Base-by-base conservation (phyloP, 257 asterid genomes). In the Mentha longifolia region DNA sequence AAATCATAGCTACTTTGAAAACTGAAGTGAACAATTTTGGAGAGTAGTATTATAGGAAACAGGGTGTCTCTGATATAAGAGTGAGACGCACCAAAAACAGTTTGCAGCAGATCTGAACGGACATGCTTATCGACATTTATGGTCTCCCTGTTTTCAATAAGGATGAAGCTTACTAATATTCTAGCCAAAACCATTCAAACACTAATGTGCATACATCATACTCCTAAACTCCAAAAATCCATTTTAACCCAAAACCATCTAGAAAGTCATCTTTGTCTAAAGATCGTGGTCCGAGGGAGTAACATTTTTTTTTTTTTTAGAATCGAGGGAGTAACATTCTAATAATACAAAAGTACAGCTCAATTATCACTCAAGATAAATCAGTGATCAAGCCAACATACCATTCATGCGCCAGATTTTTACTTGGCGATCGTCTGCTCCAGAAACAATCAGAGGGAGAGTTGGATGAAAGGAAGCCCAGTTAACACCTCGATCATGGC, bases 401-500 rank as follows among this genome's bases (percentile, higher is more conserved):
- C 98, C 98, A 81, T 95, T 95, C 99, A 95, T 95, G 74, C 98
- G 88, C 99, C 99, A 95, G 75, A 92, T 89, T 74, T 95, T 95
- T 31, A 95, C 97, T 82, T 92, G 98, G 66, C 99, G 99, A 76
- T 95, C 99, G 77, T 95, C 99, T 1, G 99, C 99, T 30, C 98
- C 99, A 78, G 99, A 95, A 72, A 92, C 99, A 78, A 95, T 95
- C 67, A 95, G 77, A 70, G 99, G 99, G 51, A 95, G 94, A 16
- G 97, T 95, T 3, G 98, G 97, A 78, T 95, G 98, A 74, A 95
- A 95, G 13, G 99, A 92, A 68, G 97, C 98, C 98, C 98, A 95
- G 78, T 95, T 95, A 67, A 95, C 99, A 20, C 99, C 98, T 77
- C 98, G 85, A 61, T 95, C 99, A 68, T 95, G 99, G 65, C 99